A percentile compares a stretch with the other conserved stretches of the same genome.
Evolutionary conservation across 768 basidiomycete species (phyloP).

Genomic region (Gloeostereum incarnatum): DNA sequence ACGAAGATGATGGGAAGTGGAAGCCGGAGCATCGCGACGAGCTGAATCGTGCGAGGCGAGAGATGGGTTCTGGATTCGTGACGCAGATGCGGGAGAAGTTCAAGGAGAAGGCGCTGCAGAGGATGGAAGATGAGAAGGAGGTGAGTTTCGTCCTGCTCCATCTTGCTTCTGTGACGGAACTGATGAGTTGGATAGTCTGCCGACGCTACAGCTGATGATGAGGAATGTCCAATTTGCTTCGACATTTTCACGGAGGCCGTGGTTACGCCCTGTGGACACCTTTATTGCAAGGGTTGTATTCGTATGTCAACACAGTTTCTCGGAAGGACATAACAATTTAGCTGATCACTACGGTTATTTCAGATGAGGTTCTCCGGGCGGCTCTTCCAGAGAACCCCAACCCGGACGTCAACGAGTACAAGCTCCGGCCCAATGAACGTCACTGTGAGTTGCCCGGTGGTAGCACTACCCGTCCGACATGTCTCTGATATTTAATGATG

Average conservation of each 20-base stretch:
- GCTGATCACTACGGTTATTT: background rate
- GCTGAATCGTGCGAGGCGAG: constrained; percentile 30
- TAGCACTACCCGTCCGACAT: background rate
- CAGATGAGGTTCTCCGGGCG: constrained; percentile 35
- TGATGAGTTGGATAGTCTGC: constrained; percentile 23
- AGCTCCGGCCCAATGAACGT: constrained; percentile 32
- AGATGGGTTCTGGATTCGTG: constrained; percentile 41
- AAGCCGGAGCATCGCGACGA: constrained; percentile 21
- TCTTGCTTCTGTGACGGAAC: background rate
- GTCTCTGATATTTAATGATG: constrained; percentile 1
- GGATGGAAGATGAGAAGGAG: constrained; percentile 45
- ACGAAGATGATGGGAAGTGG: constrained; percentile 29
- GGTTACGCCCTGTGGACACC: constrained; percentile 50
- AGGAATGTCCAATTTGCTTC: constrained; percentile 63
- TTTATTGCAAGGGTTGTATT: constrained; percentile 56
- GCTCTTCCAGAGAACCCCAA: constrained; percentile 23
- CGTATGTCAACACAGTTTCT: constrained; percentile 18
- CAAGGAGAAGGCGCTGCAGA: constrained; percentile 27
- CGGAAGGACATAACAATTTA: background rate
- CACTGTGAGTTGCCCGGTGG: constrained; percentile 39
- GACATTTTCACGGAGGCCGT: constrained; percentile 44
- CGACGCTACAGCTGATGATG: constrained; percentile 37
- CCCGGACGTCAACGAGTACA: constrained; percentile 16
- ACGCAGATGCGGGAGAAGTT: constrained; percentile 36
- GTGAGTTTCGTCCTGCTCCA: constrained; percentile 16